Base-by-base conservation (phyloP, 2,329 filamentous ascomycete genomes). In the Hypoxylon sp. region DNA sequence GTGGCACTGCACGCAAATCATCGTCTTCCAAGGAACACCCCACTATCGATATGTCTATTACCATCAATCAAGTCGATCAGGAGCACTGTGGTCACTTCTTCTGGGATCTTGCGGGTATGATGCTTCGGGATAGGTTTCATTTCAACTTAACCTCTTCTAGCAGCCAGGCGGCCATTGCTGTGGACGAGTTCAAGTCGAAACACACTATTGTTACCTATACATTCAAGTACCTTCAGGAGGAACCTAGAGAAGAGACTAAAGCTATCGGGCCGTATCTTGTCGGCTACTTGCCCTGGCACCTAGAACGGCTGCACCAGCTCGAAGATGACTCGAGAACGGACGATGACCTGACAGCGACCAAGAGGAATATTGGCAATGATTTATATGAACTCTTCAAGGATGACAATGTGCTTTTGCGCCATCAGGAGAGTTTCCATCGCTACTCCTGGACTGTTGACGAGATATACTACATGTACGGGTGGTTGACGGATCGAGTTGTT, bases 11-110 rank as follows among this genome's bases (percentile, higher is more conserved):
- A 1, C 17, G 20, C 11, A 55, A 46, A 23, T 24, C 48, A 8
- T 58, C 49, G 11, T 47, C 46, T 13, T 52, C 58, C 1, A 53
- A 50, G 15, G 58, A 65, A n/a, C 62, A 54, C 10, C 31, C 66
- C 0, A 64, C 59, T 13, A 69, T 70, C 42, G 69, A 66, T 41
- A 69, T 70, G 68, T 65, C 40, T 3, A 69, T 70, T 24, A 64
- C 50, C 17, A 68, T 70, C 35, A 67, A 63, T n/a, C 67, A 69
- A 4, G 66, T 68, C 4, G 65, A 69, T 7, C 63, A 67, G 15
- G 67, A 69, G 55, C 35, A 64, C 2, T 67, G 64, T 21, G 60
- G 53, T 1, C 57, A 69, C 15, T 70, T 70, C n/a, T 41, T 70
- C 4, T 70, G 68, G 68, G 68, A 70, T 8, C 51, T 70, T 3